These are phyloP conservation scores for Seminavis robusta DNA, from an alignment of 108 stramenopile genomes.

Conservation along the genomic window DNA sequence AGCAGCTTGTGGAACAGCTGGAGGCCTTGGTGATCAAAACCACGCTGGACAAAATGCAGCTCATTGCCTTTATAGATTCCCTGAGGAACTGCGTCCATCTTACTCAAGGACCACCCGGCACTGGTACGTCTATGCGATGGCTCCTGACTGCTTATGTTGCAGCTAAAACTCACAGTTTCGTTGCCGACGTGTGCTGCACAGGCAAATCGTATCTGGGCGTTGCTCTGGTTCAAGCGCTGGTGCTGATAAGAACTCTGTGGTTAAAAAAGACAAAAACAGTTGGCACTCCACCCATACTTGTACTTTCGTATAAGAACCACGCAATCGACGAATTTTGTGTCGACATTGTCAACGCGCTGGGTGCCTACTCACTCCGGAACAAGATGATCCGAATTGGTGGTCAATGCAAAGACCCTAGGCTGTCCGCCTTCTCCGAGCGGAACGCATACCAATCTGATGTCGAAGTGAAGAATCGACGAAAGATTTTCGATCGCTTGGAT, in stretches of 20 bases:
- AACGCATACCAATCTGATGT: conserved; percentile 5
- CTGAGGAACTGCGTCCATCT: conserved; percentile 37
- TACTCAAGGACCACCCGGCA: conserved; percentile 43
- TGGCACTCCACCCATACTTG: conserved; percentile 36
- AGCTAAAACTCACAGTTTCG: background rate
- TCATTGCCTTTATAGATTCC: conserved; percentile 34
- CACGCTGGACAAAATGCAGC: conserved; percentile 32
- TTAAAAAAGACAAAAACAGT: conserved; percentile 17
- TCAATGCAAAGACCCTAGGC: conserved; percentile 12
- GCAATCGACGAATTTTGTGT: conserved; percentile 37
- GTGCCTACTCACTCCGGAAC: background rate
- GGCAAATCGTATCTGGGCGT: conserved; percentile 34
- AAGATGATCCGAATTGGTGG: conserved; percentile 12
- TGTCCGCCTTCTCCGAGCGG: conserved; percentile 4
- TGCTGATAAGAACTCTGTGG: conserved; percentile 27
- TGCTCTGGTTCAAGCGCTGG: conserved; percentile 33
- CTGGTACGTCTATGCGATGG: conserved; percentile 8
- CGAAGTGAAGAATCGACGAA: conserved; percentile 7
- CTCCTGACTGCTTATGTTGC: background rate
- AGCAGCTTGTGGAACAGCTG: conserved; percentile 8
- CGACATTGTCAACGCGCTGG: conserved; percentile 26
- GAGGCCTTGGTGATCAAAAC: conserved; percentile 15
- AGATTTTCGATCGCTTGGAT: conserved; percentile 1
- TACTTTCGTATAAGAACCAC: conserved; percentile 43
- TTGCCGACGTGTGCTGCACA: background rate